Base-by-base conservation (phyloP, 2,329 filamentous ascomycete genomes). In the Thielaviopsis populi region DNA sequence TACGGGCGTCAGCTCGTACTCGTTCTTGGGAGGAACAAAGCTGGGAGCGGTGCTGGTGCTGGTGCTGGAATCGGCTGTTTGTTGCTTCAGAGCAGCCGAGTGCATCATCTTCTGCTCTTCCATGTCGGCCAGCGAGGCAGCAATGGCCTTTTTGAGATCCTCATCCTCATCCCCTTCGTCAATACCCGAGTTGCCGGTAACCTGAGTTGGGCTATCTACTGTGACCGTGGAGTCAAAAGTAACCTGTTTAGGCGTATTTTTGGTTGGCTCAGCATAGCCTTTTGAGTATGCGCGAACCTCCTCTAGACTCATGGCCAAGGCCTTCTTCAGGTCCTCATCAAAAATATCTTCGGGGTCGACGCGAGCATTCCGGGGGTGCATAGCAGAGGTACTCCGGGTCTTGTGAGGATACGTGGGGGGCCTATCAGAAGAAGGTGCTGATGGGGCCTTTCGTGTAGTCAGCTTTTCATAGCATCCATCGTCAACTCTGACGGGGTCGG, bases 31-130 rank as follows among this genome's bases (percentile, higher is more conserved):
- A 53, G 88, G 75, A 3, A 78, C 73, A 68, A 81, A 83, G 5
- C 78, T 77, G n/a, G 81, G 76, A 27, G 79, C 74, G 22, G n/a
- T 22, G 37, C 24, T 74, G 22, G n/a, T 22, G 37, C 24, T 43
- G 2, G 77, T 73, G 2, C 77, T 73, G 17, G 77, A 74, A 30
- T 78, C 76, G 1, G 79, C 76, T 0, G 82, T 80, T 1, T 87
- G 82, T 67, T 94, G 89, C 72, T 94, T 95, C 69, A 97, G 80
- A 1, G 84, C 85, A 4, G 87, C 88, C 1, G 91, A 84, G 72
- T 97, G 91, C 69, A 85, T 86, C 75, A 92, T 87, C 78, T 99
- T 97, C 73, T 99, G 92, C 73, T 96, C 89, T 74, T 99, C 94
- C 90, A 97, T 96, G 71, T 99, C 94, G 27, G 89, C 88, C 65